Evolutionary conservation across 495 filamentous ascomycete species (phyloP), one percentile per base, ranked within the genome.

Genomic region (Tuber microsphaerosporum): DNA sequence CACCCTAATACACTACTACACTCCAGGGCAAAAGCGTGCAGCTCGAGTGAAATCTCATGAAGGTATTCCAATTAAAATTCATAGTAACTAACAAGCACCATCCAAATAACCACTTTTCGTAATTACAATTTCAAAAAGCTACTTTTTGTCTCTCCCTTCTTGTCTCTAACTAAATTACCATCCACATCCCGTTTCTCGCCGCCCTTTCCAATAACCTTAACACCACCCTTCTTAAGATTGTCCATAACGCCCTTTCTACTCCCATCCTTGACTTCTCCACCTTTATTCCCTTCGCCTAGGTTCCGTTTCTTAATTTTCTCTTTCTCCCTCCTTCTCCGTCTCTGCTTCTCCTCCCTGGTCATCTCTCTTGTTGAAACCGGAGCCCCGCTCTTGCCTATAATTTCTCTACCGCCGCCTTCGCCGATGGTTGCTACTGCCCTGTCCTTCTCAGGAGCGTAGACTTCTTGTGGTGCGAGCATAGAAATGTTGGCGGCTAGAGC

Each of bases 401-500:
- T 85, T 83, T 97, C 95, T 14, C 81, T 73, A 14, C 81, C 82
- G 22, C 84, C 86, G 68, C 88, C 88, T 44, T 82, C 82, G 31
- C 81, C 83, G 75, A 83, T 80, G 17, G 81, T 75, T 34, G 81
- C 44, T 14, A 61, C 46, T 22, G 76, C 79, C 31, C 87, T 88
- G 51, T 89, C 89, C 80, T 92, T 90, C 72, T 91, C 89, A 41
- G 93, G 90, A 73, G 89, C 89, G 83, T 98, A 98, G 51, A 99
- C 88, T 83, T 99, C 95, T 84, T 99, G 95, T 22, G 95, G 95
- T 34, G 95, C 95, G 46, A 99, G 87, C 85, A 91, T 90, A 80
- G 90, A 92, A 34, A 80, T 44, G 39, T 81, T 78, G 43, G 90
- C 89, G 45, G 88, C 90, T 71, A 89, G 91, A 41, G 88, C 86